Base-by-base conservation (phyloP, 257 asterid species). In the Cynanchum wilfordii region DNA sequence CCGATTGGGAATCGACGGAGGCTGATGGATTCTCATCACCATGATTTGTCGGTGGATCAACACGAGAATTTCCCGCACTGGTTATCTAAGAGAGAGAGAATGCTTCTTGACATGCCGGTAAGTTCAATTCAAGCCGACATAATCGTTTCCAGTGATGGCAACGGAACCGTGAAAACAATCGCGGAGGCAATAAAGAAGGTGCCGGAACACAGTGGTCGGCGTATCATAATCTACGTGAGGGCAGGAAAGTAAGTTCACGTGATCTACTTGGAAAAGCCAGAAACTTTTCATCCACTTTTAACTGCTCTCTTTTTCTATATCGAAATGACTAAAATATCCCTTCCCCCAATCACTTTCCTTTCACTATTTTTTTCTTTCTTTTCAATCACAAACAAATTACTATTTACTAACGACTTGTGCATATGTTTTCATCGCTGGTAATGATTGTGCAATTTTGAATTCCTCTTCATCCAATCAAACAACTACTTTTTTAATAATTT, bases 201-300 rank as follows among this genome's bases (percentile, higher is more conserved):
- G 87, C 99, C 98, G 27, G 90, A 89, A 66, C 44, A 86, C 55
- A 75, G 96, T 27, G 76, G 16, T 22, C 86, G 86, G 16, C 84
- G 99, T 44, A 78, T 87, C 55, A 85, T 92, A n/a, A 95, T 95
- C 81, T 95, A 90, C 89, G 93, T 95, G 79, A 95, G 80, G 87
- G 99, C 96, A 71, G 99, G 99, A 86, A 92, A 69, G 98, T 95
- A 89, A 87, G 90, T 86, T 83, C 82, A 80, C 82, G 36, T 78
- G 73, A 33, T 2, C 62, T 13, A 10, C 65, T 16, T 60, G 44
- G 69, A 51, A 68, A 77, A 76, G n/a, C 45, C 36, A 25, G 17
- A 8, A 60, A 12, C 59, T 73, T 62, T 74, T 66, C 29, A 33
- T 52, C 40, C 9, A n/a, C 54, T 75, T 74, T 59, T 66, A 0